Base-by-base conservation (phyloP, 148 eudicot species). In the Linanthus parryae region DNA sequence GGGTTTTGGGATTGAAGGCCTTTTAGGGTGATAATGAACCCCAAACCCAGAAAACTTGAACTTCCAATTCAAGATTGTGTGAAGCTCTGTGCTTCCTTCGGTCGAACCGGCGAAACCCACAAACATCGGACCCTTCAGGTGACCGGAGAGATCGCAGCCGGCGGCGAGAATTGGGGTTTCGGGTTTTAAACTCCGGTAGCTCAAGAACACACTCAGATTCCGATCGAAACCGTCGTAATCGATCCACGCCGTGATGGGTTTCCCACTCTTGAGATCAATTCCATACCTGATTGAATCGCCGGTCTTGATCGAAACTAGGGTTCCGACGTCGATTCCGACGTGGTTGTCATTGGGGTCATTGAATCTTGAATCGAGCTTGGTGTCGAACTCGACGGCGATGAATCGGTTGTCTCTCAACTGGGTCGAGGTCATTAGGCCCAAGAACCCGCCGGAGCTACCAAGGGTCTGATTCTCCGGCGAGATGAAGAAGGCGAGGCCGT, bases 81-180 rank as follows among this genome's bases (percentile, higher is more conserved):
- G 95, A 34, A 73, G 23, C 58, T 91, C 97, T 8, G 95, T 91
- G 61, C 97, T 86, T 3, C 97, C 97, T 58, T 91, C 86, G 1
- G 82, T 86, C 2, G 97, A 91, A 22, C 80, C 95, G 0, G 97
- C 83, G 57, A 91, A 91, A 14, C 97, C 97, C 58, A 81, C 74
- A 58, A 49, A 91, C 79, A 77, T 73, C 41, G 57, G 70, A 59
- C 83, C 84, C 21, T 73, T 70, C 6, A 91, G 55, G 57, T 76
- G 69, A 25, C 37, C 57, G 14, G 82, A 76, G 13, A 91, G 74
- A 44, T 83, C 84, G 19, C 79, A 65, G 26, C 60, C 67, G 9
- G 81, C 77, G 1, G 44, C 61, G 34, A 91, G 59, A 34, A 86
- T 59, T 18, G 97, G 75, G 3, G 24, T 16, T 2, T 55, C 47